These are phyloP conservation scores for Citrus maxima DNA, from an alignment of 345 rosid species.

Conservation along the genomic window DNA sequence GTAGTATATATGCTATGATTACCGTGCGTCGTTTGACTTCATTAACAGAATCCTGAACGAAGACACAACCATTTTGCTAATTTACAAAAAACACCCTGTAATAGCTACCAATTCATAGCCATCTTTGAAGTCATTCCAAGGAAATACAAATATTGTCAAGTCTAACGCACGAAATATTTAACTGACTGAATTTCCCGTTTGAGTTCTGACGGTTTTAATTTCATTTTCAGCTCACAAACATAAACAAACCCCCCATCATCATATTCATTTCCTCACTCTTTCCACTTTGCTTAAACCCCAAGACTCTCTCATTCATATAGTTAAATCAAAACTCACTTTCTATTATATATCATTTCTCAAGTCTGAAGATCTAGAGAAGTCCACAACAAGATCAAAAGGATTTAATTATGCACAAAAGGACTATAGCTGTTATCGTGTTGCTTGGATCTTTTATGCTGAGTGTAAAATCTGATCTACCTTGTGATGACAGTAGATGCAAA, in stretches of 20 bases:
- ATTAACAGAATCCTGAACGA: neutral
- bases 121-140: neutral
- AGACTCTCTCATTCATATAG: constrained; percentile 7
- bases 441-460: constrained; percentile 12
- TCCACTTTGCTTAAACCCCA: constrained; percentile 18
- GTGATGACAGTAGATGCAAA: constrained; percentile 20
- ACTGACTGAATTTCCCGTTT: neutral
- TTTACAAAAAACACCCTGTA: neutral
- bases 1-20: neutral
- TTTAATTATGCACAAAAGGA: neutral
- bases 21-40: constrained; percentile 2
- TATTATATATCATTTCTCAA: neutral
- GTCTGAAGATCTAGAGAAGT: neutral
- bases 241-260: neutral
- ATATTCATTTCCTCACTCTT: neutral
- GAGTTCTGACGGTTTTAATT: neutral
- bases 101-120: neutral
- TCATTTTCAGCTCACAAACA: constrained; percentile 15
- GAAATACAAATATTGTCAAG: neutral
- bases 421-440: neutral
- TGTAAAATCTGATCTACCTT: constrained; percentile 5
- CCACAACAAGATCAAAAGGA: neutral
- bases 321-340: neutral
- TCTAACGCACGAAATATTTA: neutral
- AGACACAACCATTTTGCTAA: neutral